Conservation (phyloP, 2,329 filamentous ascomycete genomes). For the Curvularia sp. region DNA sequence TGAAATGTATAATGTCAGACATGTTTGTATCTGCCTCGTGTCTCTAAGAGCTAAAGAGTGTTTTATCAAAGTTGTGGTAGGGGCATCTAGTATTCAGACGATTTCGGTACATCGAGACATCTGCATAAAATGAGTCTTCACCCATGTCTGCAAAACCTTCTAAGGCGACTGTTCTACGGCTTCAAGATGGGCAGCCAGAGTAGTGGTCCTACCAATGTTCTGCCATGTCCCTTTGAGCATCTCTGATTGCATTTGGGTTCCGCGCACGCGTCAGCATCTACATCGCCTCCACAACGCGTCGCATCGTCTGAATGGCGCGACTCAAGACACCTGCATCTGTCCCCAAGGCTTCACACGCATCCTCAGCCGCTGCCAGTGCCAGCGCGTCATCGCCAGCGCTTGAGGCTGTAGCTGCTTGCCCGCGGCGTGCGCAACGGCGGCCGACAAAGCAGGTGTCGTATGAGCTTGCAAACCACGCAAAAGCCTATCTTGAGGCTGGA, state of each 20-base stretch:
- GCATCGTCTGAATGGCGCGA: constrained; percentile 11
- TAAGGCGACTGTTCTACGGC: not conserved
- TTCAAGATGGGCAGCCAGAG: not conserved
- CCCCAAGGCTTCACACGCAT: not conserved
- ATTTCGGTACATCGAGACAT: not conserved
- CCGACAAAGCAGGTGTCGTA: constrained; percentile 44
- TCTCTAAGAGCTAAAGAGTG: no score
- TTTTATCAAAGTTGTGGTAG: no score
- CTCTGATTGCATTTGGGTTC: not conserved
- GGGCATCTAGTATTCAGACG: no score
- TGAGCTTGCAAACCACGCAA: constrained; percentile 47
- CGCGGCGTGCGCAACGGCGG: constrained; percentile 37
- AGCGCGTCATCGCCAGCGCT: constrained; percentile 24
- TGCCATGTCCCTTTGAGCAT: not conserved
- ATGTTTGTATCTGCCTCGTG: no score
- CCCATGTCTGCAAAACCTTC: not conserved
- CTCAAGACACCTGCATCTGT: constrained; percentile 8
- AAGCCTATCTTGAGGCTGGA: constrained; percentile 46
- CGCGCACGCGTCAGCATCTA: not conserved
- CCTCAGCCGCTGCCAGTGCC: not conserved
- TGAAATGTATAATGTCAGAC: no score
- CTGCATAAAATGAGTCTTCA: not conserved
- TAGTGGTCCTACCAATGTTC: not conserved
- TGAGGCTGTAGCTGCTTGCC: constrained; percentile 32
- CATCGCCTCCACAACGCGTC: not conserved